Evolutionary conservation across 1,284 basidiomycete species (phyloP), one percentile per base, ranked within the genome.

Genomic region (Schizophyllum commune): DNA sequence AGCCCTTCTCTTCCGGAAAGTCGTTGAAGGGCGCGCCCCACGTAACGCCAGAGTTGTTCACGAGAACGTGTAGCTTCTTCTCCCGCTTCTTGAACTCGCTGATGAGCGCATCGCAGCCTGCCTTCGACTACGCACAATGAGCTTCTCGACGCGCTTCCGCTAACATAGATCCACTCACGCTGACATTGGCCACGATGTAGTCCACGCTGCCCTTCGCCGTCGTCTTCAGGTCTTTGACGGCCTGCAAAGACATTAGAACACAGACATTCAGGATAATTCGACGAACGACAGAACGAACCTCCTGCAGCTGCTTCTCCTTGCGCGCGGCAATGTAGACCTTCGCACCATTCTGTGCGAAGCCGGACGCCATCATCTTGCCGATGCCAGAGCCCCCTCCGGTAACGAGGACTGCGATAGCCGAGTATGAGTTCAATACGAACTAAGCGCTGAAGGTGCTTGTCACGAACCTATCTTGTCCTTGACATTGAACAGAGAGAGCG

Each of bases 241-340:
- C 78, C 88, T 90, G 65, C 20, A 51, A 53, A 19, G 57, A 60
- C 21, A 47, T 59, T 63, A 32, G 62, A 22, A 32, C 21, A 21
- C 7, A n/a, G 53, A 32, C 17, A 62, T 27, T 47, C 54, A 47
- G 53, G 13, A 34, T 56, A 55, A n/a, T 52, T 55, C 59, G 11
- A 32, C 6, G 39, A 32, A 32, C 11, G 22, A 1, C 52, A 22
- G 27, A 32, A 67, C 78, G 58, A 57, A 88, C 90, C 77, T 89
- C 83, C 73, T 91, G 83, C 61, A 96, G 79, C 65, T 90, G 86
- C 27, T 78, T 73, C 73, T 91, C 88, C 68, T 94, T 94, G 57
- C 92, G 79, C 2, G 89, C 88, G 8, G 94, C 93, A 67, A 96
- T 94, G 74, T 94, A 92, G 32, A 92, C 89, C 65, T 84, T 88